Percentiles rank a stretch among this genome's conserved stretches.
Conservation (phyloP, 2,329 filamentous ascomycete genomes). For the Ceratocystis variospora region DNA sequence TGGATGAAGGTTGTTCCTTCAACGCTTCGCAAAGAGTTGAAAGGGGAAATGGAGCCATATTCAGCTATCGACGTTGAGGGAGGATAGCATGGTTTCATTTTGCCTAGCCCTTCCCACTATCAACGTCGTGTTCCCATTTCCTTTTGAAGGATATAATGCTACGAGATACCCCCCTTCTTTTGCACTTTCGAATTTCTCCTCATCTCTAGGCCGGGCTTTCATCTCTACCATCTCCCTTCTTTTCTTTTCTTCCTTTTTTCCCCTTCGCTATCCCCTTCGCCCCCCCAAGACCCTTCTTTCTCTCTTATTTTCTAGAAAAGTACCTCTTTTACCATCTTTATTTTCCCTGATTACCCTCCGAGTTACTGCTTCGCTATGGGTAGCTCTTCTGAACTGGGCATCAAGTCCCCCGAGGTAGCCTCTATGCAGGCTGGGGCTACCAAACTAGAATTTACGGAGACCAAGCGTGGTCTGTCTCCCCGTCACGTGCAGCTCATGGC, state of each 20-base stretch:
- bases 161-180: not conserved
- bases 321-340: not conserved
- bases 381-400: conserved; percentile 14
- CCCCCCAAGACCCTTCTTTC: not conserved
- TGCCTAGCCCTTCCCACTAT: not conserved
- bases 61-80: not conserved
- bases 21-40: not conserved
- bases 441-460: conserved; percentile 10
- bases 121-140: not conserved
- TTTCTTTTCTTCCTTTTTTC: not conserved
- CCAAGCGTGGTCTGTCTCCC: conserved; percentile 20
- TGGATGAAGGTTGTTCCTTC: conserved; percentile 5
- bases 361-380: conserved; percentile 7
- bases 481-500: conserved; percentile 38
- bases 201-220: conserved; percentile 1
- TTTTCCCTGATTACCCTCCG: not conserved
- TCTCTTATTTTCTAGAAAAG: not conserved
- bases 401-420: conserved; percentile 11
- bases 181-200: not conserved
- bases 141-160: conserved; percentile 1
- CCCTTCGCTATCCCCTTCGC: not conserved
- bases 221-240: not conserved
- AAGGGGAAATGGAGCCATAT: not conserved
- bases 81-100: not conserved
- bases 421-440: conserved; percentile 14